Percentiles rank a stretch among this genome's conserved stretches.
Conservation (phyloP, 192 early-diverging fungal species). For the Backusella mclennaniae region DNA sequence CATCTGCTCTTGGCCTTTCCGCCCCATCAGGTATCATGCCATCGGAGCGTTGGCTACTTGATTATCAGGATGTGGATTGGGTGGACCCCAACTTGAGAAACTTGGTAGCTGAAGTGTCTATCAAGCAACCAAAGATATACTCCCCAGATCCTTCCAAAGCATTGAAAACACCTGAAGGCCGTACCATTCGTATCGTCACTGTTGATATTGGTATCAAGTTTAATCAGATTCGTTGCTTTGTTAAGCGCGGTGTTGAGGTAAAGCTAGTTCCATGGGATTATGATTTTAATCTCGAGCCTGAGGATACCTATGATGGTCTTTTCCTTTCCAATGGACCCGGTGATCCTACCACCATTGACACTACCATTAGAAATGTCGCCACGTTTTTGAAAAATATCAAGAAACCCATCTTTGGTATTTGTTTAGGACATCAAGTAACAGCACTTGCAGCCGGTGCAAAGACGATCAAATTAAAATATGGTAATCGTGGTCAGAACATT, state of each 20-base stretch:
- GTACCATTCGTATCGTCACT: conserved; percentile 82
- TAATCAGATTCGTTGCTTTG: conserved; percentile 99
- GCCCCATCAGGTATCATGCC: conserved; percentile 2
- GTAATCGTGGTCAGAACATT: conserved; percentile 99
- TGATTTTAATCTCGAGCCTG: conserved; percentile 75
- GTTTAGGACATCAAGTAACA: conserved; percentile 97
- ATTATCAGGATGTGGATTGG: conserved; percentile 85
- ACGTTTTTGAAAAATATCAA: conserved; percentile 63
- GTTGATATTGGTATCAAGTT: conserved; percentile 99
- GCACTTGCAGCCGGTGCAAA: conserved; percentile 90
- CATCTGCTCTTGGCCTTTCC: conserved; percentile 38
- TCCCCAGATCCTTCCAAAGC: conserved; percentile 59
- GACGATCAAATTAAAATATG: conserved; percentile 97
- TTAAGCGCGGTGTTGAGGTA: conserved; percentile 91
- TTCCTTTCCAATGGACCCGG: conserved; percentile 96
- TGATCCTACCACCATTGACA: conserved; percentile 83
- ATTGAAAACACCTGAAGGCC: conserved; percentile 55
- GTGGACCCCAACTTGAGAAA: conserved; percentile 91
- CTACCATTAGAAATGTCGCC: conserved; percentile 75
- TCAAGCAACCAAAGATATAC: conserved; percentile 78
- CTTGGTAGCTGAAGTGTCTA: conserved; percentile 95
- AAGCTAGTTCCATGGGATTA: conserved; percentile 97
- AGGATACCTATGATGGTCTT: conserved; percentile 79
- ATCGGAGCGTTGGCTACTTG: conserved; percentile 52
- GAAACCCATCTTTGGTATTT: conserved; percentile 98